Conservation (phyloP, 1,284 basidiomycete species). For the Megacollybia platyphylla region DNA sequence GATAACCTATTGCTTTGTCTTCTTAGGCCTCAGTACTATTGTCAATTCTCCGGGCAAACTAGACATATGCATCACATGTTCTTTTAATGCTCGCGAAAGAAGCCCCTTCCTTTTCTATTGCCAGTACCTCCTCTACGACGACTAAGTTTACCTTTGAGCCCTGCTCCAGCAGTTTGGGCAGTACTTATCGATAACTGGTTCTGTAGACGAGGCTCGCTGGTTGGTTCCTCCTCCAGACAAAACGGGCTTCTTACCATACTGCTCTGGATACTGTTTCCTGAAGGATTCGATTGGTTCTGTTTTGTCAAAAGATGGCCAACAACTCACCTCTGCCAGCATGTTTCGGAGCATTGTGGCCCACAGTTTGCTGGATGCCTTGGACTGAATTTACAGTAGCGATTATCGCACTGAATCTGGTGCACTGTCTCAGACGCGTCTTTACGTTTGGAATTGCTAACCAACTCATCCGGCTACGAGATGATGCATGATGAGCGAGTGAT, state of each 20-base stretch:
- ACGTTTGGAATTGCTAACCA: neutral
- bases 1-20: too few species aligned
- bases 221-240: neutral
- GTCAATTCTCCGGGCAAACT: too few species aligned
- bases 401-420: slow-evolving; percentile 40
- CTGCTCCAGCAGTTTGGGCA: slow-evolving; percentile 16
- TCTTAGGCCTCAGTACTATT: too few species aligned
- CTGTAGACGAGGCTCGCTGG: slow-evolving; percentile 13
- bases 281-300: neutral
- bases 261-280: slow-evolving; percentile 61
- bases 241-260: slow-evolving; percentile 17
- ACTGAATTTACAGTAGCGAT: slow-evolving; percentile 60
- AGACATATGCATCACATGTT: too few species aligned
- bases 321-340: slow-evolving; percentile 72
- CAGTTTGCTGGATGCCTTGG: slow-evolving; percentile 46
- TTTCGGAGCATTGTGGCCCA: slow-evolving; percentile 37
- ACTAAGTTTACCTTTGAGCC: neutral
- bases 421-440: slow-evolving; percentile 6
- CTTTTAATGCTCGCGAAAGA: neutral
- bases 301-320: neutral
- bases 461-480: neutral
- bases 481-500: neutral
- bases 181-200: slow-evolving; percentile 26
- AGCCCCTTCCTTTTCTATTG: neutral
- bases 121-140: neutral